Evolutionary conservation across 345 rosid species (phyloP), one percentile per base, ranked within the genome.

Genomic region (Anacardium occidentale): DNA sequence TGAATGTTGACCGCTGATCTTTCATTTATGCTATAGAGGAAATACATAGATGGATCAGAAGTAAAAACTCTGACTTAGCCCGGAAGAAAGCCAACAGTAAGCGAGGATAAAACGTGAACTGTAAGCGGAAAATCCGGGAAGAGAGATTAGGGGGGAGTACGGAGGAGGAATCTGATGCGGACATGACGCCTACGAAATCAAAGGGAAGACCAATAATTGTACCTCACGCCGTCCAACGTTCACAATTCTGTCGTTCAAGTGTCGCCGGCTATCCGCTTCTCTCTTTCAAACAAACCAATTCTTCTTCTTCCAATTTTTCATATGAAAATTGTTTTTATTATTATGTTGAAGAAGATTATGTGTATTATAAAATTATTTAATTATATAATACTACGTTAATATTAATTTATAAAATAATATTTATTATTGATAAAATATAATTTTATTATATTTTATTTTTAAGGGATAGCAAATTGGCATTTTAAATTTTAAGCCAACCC

Each of bases 141-240:
- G 80, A 69, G 80, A 72, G 84, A 79, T 62, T 69, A 69, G 69
- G 70, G 66, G 32, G 48, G 42, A 18, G 84, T 82, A 84, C 86
- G 85, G 86, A 81, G 75, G 79, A 78, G 83, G 85, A 85, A 85
- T 88, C 88, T 83, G 88, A 80, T 83, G 84, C 83, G 77, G 86
- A 88, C 86, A 74, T 71, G 88, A 83, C 88, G 85, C 81, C 75
- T 79, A 89, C 89, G 82, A 73, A 80, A 86, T 86, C 88, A 88
- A 85, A 84, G 85, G 87, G 77, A 58, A 58, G 74, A 48, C 77
- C 85, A 83, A 83, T 84, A 69, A 86, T 88, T 83, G 83, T 80
- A 44, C 76, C 87, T 86, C 90, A 83, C 88, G 89, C 89, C 84
- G 81, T 76, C 85, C 87, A 83, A 85, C 90, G 83, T 25, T 42